Evolutionary conservation across 352 stramenopile species (phyloP).

Genomic region (Pythium catenulatum): DNA sequence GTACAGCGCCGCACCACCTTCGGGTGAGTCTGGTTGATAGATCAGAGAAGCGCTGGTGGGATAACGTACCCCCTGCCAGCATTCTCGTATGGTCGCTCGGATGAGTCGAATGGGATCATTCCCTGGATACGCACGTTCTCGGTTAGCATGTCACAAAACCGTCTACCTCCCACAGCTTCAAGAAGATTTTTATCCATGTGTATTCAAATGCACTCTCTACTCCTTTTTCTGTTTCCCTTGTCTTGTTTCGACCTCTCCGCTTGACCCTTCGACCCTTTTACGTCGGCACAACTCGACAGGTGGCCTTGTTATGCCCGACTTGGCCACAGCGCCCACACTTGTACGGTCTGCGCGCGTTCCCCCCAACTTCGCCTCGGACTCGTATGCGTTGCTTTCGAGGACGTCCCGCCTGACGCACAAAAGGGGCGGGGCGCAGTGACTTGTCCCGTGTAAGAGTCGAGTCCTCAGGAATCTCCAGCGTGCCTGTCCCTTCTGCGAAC

Average conservation of each 20-base stretch:
- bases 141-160: conserved; percentile 15
- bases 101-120: conserved; percentile 24
- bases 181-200: not conserved
- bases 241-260: no score
- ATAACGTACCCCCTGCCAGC: not conserved
- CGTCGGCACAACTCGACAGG: not conserved
- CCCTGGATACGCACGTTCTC: conserved; percentile 14
- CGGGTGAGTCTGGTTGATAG: conserved; percentile 16
- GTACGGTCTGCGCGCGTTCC: not conserved
- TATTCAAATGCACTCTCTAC: not conserved
- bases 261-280: no score
- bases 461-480: conserved; percentile 35
- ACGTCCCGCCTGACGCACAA: conserved; percentile 22
- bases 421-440: not conserved
- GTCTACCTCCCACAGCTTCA: not conserved
- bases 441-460: not conserved
- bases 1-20: conserved; percentile 36
- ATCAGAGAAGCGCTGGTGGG: not conserved
- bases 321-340: conserved; percentile 3
- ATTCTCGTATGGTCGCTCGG: not conserved
- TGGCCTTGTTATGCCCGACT: conserved; percentile 2
- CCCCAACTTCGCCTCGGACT: conserved; percentile 23
- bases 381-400: conserved; percentile 50
- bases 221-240: no score
- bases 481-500: not conserved